Base-by-base conservation (phyloP, 306 rosid genomes). In the Castanea crenata region DNA sequence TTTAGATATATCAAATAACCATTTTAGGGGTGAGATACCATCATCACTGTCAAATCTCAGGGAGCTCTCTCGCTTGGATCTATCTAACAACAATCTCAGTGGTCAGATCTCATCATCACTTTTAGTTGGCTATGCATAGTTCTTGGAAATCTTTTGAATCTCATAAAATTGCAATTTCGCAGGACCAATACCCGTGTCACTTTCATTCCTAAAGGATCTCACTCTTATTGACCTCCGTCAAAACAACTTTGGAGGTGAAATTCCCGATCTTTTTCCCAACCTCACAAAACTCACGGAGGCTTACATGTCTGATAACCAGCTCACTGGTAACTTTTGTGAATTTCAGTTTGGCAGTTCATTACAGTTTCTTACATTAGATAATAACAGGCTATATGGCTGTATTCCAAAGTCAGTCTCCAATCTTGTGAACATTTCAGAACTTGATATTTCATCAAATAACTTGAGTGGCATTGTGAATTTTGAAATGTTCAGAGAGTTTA, bases 381-480 rank as follows among this genome's bases (percentile, higher is more conserved):
- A 1, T 5, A 27, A 72, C 32, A 74, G 51, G 15, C 71, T 71
- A 6, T 49, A 41, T 23, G 84, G 83, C 6, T 13, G 5, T 11
- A 44, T 80, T 29, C 78, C 74, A 5, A 19, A 58, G 16, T 83
- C 84, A 9, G 18, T 86, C 20, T 86, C 34, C 75, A 13, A 19
- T 23, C 31, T 77, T 0, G 6, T 25, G 21, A 72, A 75, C 18
- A 78, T 86, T 65, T 31, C 16, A 4, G 0, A 0, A 0, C 38
- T 86, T 13, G 0, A 0, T 1, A 21, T 84, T 46, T 44, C 73
- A 41, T 82, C 76, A 35, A 87, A n/a, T 9, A 16, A 76, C 29
- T 73, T 8, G 4, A 76, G 73, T 77, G 85, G 80, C 1, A 3
- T 1, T 29, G 68, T 82, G 59, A 34, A 54, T 2, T 59, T 76